Evolutionary conservation across 75 land plant species (phyloP).

Genomic region (Larix kaempferi): DNA sequence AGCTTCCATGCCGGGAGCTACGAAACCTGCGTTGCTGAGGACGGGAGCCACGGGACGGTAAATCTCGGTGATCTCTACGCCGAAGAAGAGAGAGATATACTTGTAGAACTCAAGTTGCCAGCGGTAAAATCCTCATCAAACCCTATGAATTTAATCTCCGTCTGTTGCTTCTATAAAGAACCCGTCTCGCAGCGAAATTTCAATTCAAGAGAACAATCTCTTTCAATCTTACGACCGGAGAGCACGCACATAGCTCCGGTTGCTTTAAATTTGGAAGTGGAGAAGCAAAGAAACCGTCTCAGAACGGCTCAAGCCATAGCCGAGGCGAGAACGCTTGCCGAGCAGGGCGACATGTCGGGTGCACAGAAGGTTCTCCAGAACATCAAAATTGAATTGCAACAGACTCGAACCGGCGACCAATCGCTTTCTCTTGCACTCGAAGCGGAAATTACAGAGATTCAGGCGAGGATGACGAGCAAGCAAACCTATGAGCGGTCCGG

Average conservation of each 20-base stretch:
- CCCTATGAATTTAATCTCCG: slow-evolving; percentile 35
- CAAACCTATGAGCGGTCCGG: slow-evolving; percentile 40
- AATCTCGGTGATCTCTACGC: slow-evolving; percentile 79
- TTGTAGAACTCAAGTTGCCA: slow-evolving; percentile 46
- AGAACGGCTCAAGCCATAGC: slow-evolving; percentile 60
- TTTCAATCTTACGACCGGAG: slow-evolving; percentile 12
- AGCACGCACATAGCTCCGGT: background rate
- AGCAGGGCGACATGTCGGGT: slow-evolving; percentile 36
- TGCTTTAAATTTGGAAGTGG: slow-evolving; percentile 13
- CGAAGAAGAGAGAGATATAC: slow-evolving; percentile 74
- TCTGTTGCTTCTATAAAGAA: slow-evolving; percentile 42
- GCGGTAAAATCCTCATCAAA: background rate
- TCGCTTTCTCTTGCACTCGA: slow-evolving; percentile 31
- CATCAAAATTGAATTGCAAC: slow-evolving; percentile 40
- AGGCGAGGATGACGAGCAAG: slow-evolving; percentile 26
- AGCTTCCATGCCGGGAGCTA: slow-evolving; percentile 31
- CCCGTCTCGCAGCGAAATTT: slow-evolving; percentile 41
- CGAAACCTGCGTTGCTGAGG: slow-evolving; percentile 6
- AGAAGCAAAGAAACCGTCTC: slow-evolving; percentile 46
- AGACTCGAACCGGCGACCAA: slow-evolving; percentile 23
- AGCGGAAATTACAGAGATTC: slow-evolving; percentile 53
- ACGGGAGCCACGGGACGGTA: slow-evolving; percentile 23
- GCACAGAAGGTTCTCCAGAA: slow-evolving; percentile 48
- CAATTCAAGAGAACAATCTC: slow-evolving; percentile 3
- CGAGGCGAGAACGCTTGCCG: slow-evolving; percentile 54